A percentile compares a stretch with the other conserved stretches of the same genome.
Conservation (phyloP, 2,329 filamentous ascomycete species). For the Aspergillus flavus region DNA sequence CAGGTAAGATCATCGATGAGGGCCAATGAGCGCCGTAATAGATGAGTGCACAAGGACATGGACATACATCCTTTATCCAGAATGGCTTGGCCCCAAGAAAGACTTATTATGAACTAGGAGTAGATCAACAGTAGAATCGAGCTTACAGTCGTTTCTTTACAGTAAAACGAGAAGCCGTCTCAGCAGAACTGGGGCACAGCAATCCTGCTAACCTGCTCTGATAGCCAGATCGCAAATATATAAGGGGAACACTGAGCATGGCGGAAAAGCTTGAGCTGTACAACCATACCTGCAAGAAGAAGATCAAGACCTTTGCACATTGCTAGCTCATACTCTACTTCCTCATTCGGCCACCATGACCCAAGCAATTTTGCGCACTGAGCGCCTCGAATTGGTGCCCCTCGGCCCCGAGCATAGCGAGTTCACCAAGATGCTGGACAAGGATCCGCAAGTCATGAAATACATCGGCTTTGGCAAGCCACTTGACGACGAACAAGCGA, state of each 20-base stretch:
- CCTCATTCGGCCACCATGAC: background rate
- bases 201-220: background rate
- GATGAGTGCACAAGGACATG: background rate
- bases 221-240: background rate
- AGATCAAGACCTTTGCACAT: background rate
- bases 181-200: background rate
- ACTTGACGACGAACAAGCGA: constrained; percentile 10
- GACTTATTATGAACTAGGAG: background rate
- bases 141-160: background rate
- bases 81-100: background rate
- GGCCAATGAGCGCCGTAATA: background rate
- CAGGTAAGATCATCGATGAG: background rate
- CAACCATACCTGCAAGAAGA: background rate
- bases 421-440: constrained; percentile 13
- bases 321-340: background rate
- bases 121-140: background rate
- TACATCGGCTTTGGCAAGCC: constrained; percentile 16
- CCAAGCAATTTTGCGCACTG: background rate
- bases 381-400: background rate
- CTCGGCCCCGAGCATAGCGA: background rate
- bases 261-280: background rate
- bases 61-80: background rate
- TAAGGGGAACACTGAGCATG: background rate
- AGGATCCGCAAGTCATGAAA: constrained; percentile 16
- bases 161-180: background rate